A percentile compares a stretch with the other conserved stretches of the same genome.
These are phyloP conservation scores for Botrytis cinerea DNA, from an alignment of 2,329 filamentous ascomycete genomes.

Conservation along the genomic window DNA sequence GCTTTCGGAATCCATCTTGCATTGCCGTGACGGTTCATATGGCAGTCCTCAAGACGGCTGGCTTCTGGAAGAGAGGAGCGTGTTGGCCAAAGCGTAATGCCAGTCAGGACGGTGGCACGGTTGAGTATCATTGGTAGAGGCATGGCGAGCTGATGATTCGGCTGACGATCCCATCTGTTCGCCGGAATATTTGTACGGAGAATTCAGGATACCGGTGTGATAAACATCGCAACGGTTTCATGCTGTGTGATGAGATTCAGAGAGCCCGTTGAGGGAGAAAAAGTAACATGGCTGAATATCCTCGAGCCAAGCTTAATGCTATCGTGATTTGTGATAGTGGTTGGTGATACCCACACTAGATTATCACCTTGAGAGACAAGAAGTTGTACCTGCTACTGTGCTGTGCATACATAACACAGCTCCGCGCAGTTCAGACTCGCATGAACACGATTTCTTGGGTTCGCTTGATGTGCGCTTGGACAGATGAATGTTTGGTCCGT, in stretches of 20 bases:
- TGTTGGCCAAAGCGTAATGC: background rate
- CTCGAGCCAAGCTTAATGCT: background rate
- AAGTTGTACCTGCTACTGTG: background rate
- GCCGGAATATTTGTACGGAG: background rate
- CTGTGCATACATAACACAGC: background rate
- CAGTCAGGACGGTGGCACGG: background rate
- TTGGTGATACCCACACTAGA: background rate
- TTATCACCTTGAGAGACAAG: background rate
- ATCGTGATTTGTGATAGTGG: background rate
- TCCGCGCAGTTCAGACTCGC: background rate
- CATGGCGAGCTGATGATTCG: background rate
- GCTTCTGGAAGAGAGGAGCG: background rate
- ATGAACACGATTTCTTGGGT: background rate
- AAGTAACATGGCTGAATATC: background rate
- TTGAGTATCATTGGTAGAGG: background rate
- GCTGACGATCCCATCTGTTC: background rate
- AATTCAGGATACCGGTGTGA: background rate
- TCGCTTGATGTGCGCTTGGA: constrained; percentile 21
- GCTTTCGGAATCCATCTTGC: constrained; percentile 1
- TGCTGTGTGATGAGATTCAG: background rate
- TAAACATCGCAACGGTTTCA: background rate
- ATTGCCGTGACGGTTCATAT: background rate
- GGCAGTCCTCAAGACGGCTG: background rate
- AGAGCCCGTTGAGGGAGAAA: background rate
- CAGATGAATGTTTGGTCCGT: constrained; percentile 8